Percentiles rank a stretch among this genome's conserved stretches.
Conservation (phyloP, 345 rosid species). For the Linum tenue region DNA sequence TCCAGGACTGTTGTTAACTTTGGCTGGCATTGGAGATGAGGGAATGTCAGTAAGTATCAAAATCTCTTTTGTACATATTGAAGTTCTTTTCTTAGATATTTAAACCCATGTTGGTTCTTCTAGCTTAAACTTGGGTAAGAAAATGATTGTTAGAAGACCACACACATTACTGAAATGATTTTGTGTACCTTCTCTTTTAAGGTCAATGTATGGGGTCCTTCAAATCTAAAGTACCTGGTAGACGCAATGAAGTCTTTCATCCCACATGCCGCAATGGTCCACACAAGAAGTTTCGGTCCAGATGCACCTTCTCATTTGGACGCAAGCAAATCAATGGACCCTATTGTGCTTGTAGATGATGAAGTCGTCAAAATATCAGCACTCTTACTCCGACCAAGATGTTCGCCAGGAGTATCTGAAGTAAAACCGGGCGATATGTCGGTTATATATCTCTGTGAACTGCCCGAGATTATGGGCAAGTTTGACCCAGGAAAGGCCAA, state of each 20-base stretch:
- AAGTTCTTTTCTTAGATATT: not conserved
- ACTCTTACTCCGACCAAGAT: slow-evolving; percentile 38
- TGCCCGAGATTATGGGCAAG: slow-evolving; percentile 75
- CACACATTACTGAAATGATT: not conserved
- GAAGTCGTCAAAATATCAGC: slow-evolving; percentile 89
- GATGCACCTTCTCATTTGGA: slow-evolving; percentile 28
- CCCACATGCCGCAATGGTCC: slow-evolving; percentile 96
- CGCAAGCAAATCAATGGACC: slow-evolving; percentile 30
- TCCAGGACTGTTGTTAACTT: slow-evolving; percentile 84
- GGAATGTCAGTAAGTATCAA: slow-evolving; percentile 73
- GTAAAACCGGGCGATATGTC: slow-evolving; percentile 67
- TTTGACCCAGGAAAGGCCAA: slow-evolving; percentile 73
- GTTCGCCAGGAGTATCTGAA: slow-evolving; percentile 22
- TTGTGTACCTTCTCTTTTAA: slow-evolving; percentile 15
- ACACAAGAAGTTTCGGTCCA: slow-evolving; percentile 71
- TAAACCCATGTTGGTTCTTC: not conserved
- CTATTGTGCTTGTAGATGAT: slow-evolving; percentile 55
- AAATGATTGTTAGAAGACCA: not conserved
- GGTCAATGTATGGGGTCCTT: slow-evolving; percentile 97
- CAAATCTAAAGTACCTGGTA: slow-evolving; percentile 77
- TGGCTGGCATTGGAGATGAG: slow-evolving; percentile 91
- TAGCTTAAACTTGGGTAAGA: not conserved
- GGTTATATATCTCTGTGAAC: slow-evolving; percentile 76
- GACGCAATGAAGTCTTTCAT: slow-evolving; percentile 91
- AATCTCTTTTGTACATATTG: slow-evolving; percentile 10